A percentile compares a stretch with the other conserved stretches of the same genome.
These are phyloP conservation scores for Aspergillus puulaauensis DNA, from an alignment of 2,329 filamentous ascomycete species.

Conservation along the genomic window DNA sequence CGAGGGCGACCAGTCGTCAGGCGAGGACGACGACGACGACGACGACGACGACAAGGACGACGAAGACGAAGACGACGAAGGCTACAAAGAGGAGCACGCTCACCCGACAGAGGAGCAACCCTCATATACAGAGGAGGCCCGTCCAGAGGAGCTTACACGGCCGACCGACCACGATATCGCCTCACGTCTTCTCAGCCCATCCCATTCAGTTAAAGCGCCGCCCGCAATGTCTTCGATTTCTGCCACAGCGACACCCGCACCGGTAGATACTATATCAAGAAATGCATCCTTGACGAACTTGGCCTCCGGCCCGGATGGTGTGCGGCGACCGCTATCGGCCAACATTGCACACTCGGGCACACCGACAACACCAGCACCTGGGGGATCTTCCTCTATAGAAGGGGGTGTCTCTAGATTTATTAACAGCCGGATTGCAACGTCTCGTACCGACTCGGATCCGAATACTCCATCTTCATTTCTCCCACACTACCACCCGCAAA, in stretches of 20 bases:
- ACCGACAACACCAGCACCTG: constrained; percentile 33
- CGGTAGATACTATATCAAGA: constrained; percentile 35
- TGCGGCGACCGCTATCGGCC: constrained; percentile 32
- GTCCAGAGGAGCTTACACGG: constrained; percentile 18
- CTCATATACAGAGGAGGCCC: constrained; percentile 20
- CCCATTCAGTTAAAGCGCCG: constrained; percentile 44
- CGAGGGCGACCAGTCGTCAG: constrained; percentile 23
- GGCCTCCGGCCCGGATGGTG: constrained; percentile 31
- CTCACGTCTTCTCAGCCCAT: constrained; percentile 37
- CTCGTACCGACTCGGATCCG: constrained; percentile 43
- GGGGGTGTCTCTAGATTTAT: constrained; percentile 49
- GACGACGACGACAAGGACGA: constrained; percentile 23
- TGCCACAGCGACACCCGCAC: constrained; percentile 42
- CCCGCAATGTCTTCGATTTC: constrained; percentile 51
- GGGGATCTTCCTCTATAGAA: constrained; percentile 49
- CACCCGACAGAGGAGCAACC: not conserved
- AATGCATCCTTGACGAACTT: constrained; percentile 38
- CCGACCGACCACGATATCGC: constrained; percentile 38
- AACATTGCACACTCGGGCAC: constrained; percentile 27
- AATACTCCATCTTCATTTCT: constrained; percentile 49
- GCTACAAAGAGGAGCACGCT: constrained; percentile 18
- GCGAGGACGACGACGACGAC: constrained; percentile 22
- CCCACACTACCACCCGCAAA: constrained; percentile 48
- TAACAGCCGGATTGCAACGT: constrained; percentile 32
- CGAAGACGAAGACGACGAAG: constrained; percentile 19